Conservation (phyloP, 148 eudicot species). For the Camellia sinensis region DNA sequence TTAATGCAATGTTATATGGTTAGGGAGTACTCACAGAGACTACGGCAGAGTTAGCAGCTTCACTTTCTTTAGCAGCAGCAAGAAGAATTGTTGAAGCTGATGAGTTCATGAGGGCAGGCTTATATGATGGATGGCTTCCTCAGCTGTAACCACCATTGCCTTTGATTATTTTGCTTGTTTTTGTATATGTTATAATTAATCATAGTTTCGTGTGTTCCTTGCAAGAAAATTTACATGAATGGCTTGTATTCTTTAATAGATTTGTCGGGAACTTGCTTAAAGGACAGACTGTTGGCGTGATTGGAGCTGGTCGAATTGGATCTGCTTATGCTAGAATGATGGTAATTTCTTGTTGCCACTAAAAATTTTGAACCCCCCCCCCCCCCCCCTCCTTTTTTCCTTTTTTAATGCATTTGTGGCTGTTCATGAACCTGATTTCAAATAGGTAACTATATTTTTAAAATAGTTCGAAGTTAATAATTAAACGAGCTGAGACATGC, state of each 20-base stretch:
- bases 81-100: constrained; percentile 97
- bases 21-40: constrained; percentile 99
- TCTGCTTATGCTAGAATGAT: constrained; percentile 99
- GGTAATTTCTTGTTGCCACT: constrained; percentile 44
- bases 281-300: constrained; percentile 97
- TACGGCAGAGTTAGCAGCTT: constrained; percentile 95
- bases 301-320: constrained; percentile 98
- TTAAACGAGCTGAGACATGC: background rate
- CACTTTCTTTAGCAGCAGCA: constrained; percentile 89
- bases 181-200: background rate
- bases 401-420: background rate
- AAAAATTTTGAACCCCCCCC: too few relatives aligned
- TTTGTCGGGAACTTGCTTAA: constrained; percentile 98
- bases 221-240: background rate
- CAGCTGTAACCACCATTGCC: constrained; percentile 48
- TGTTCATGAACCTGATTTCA: background rate
- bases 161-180: background rate
- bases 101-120: constrained; percentile 95
- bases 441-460: background rate
- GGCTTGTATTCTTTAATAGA: constrained; percentile 30
- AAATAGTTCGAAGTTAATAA: background rate
- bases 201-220: background rate
- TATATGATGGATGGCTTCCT: constrained; percentile 99
- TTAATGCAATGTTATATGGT: background rate
- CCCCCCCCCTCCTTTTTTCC: too few relatives aligned